Conservation (phyloP, 495 filamentous ascomycete genomes). For the Oidiodendron maius region DNA sequence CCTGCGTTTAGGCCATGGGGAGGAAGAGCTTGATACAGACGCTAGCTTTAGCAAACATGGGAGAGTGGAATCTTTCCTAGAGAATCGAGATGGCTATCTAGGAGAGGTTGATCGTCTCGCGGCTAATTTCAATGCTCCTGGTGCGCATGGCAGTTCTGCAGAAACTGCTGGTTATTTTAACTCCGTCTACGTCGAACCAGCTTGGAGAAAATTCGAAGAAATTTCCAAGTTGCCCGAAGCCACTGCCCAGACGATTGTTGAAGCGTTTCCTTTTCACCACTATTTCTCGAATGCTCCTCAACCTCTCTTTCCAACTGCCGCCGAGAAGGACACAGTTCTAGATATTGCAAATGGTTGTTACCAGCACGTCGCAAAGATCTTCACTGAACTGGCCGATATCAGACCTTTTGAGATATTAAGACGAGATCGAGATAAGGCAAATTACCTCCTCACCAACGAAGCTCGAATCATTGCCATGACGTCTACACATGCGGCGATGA, state of each 20-base stretch:
- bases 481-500: constrained; percentile 97
- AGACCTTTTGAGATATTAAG: constrained; percentile 92
- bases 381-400: constrained; percentile 88
- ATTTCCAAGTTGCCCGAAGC: constrained; percentile 41
- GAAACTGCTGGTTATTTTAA: constrained; percentile 98
- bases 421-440: constrained; percentile 81
- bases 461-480: constrained; percentile 98
- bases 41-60: constrained; percentile 90
- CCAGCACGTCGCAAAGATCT: constrained; percentile 84
- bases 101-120: constrained; percentile 84
- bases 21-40: constrained; percentile 86
- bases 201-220: constrained; percentile 83
- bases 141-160: constrained; percentile 88
- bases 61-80: constrained; percentile 91
- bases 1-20: constrained; percentile 86
- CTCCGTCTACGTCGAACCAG: constrained; percentile 79
- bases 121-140: constrained; percentile 73
- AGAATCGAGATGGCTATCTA: constrained; percentile 74
- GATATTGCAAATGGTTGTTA: constrained; percentile 85
- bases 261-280: constrained; percentile 81
- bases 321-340: constrained; percentile 59
- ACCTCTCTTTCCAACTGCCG: constrained; percentile 65
- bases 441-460: constrained; percentile 92
- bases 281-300: constrained; percentile 89
- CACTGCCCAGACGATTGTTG: constrained; percentile 52